Evolutionary conservation across 768 basidiomycete species (phyloP), one percentile per base, ranked within the genome.

Genomic region (Tricholoma sp.): DNA sequence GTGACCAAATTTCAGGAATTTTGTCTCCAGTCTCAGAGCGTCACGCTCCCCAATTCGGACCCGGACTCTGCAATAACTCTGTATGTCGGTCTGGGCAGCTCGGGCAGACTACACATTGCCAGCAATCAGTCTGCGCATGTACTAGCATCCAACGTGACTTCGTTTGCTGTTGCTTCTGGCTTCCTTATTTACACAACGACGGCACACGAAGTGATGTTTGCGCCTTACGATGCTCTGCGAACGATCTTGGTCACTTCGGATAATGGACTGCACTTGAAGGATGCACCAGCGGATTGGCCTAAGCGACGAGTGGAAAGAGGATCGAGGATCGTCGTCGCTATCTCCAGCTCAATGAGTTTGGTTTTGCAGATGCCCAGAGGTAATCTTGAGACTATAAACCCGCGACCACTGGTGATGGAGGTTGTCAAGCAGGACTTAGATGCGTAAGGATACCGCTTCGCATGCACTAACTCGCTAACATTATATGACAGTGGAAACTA

Each of bases 301-400:
- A 81, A 77, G 10, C 80, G 96, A 39, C 81, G 90, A 17, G 82
- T 98, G 1, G 97, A 99, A 70, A 76, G 97, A 31, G 97, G 97
- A 3, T 87, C 91, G 6, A 74, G 88, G 57, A 94, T 98, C 33
- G 94, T 98, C 4, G 84, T 88, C 0, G 89, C 88, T 11, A 87
- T 97, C 0, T 88, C 94, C 0, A 93, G 87, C 57, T 74, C 84
- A 7, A 98, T 95, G 91, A 86, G 81, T 62, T 70, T 99, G 33
- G 90, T 98, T 0, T 74, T 99, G 9, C 97, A 99, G 72, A 98
- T 98, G 96, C 97, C 96, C 0, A 76, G 97, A 61, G 97, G 97
- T 1, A 98, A 98, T 70, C 66, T 99, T 58, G 97, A 99, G 74
- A 98, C 94, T 1, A 86, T 99, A 53, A 92, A 89, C 63, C 97